These are phyloP conservation scores for Salix dunnii DNA, from an alignment of 345 rosid genomes.

Conservation along the genomic window DNA sequence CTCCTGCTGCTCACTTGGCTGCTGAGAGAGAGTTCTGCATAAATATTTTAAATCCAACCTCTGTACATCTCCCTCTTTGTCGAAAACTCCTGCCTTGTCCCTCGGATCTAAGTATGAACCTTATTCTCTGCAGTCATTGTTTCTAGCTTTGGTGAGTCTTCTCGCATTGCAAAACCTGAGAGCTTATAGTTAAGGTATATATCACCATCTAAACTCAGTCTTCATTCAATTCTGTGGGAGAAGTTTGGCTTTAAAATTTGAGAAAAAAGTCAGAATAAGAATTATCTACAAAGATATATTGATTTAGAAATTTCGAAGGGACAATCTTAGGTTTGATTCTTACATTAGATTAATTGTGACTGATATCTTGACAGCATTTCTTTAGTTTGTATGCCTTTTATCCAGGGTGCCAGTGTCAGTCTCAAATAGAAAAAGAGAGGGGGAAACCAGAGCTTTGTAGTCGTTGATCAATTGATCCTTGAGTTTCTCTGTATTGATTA, in stretches of 20 bases:
- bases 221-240: background rate
- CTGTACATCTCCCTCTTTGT: background rate
- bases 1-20: constrained; percentile 38
- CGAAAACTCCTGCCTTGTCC: background rate
- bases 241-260: background rate
- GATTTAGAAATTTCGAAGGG: background rate
- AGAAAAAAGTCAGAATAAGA: background rate
- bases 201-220: background rate
- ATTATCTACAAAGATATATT: background rate
- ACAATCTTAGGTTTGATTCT: background rate
- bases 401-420: background rate
- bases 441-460: background rate
- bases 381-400: too few species aligned
- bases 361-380: background rate
- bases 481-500: too few species aligned
- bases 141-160: background rate
- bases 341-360: background rate
- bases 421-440: background rate
- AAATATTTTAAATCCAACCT: background rate
- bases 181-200: background rate
- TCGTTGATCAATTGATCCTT: too few species aligned
- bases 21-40: background rate
- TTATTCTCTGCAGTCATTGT: background rate
- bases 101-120: background rate
- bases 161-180: background rate